Base-by-base conservation (phyloP, 192 early-diverging fungal species). In the Irineochytrium annulatum region DNA sequence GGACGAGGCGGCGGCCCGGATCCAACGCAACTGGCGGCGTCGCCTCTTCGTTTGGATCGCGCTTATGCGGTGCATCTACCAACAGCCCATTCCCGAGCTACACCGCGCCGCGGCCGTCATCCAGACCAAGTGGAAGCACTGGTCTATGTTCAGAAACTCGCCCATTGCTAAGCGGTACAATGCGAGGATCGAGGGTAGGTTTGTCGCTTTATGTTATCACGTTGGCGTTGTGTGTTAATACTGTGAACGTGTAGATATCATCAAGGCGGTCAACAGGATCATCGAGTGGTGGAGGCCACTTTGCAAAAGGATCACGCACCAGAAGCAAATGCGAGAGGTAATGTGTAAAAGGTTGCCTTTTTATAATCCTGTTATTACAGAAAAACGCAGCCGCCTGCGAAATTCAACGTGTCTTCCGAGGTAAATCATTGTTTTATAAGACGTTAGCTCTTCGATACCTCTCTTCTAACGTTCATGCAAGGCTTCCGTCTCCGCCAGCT, bases 51-150 rank as follows among this genome's bases (percentile, higher is more conserved):
- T 83, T 55, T 78, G 76, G 81, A 43, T 78, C 32, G 78, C 78
- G 1, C 63, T 83, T 27, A 44, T 83, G 57, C 77, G 81, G 13
- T 77, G 75, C 44, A 83, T 75, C n/a, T 83, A 83, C 55, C 77
- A 76, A 61, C 64, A 70, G 43, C 71, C 81, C 17, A 78, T 83
- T 39, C 60, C 65, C 4, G 73, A 75, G 43, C 60, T 83, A 28
- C 81, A 83, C 53, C 65, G 71, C 6, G 63, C 72, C 17, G 81
- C 81, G 2, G 60, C 44, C 4, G 55, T 68, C 28, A 80, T 83
- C 44, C 81, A 83, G 53, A 56, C 65, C 32, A 77, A 72, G 49
- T 83, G 75, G 73, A 60, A 76, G 39, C 57, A 83, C 33, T 83
- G 81, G 81, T 69, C 61, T 44, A 71, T 74, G 68, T 83, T 71